Evolutionary conservation across 2,329 filamentous ascomycete species (phyloP).

Genomic region (Colletotrichum spinosum): DNA sequence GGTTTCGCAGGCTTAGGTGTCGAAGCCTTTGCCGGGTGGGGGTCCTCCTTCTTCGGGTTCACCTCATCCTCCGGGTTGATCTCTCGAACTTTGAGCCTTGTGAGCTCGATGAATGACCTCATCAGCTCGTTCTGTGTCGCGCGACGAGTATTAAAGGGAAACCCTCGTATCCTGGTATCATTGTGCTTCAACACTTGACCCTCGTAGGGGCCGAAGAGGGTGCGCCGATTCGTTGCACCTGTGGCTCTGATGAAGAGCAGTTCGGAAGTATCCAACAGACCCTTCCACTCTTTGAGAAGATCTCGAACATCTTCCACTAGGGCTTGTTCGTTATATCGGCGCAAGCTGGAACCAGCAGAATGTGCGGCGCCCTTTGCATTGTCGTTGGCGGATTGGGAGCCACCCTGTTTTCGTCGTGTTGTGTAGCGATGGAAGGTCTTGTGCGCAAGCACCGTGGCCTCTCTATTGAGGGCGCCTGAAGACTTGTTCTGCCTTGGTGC

Average conservation of each 20-base stretch:
- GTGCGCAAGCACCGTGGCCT: slow-evolving; percentile 90
- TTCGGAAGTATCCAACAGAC: slow-evolving; percentile 84
- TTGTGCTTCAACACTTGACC: slow-evolving; percentile 84
- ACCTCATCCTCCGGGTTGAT: slow-evolving; percentile 74
- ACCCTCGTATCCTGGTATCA: slow-evolving; percentile 84
- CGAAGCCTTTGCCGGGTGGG: slow-evolving; percentile 48
- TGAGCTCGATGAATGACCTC: slow-evolving; percentile 93
- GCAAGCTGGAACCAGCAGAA: slow-evolving; percentile 89
- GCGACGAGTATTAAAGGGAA: slow-evolving; percentile 92
- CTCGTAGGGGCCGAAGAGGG: slow-evolving; percentile 91
- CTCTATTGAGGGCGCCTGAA: slow-evolving; percentile 79
- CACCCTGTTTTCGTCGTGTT: slow-evolving; percentile 94
- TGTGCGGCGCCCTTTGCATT: slow-evolving; percentile 93
- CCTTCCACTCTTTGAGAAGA: slow-evolving; percentile 86
- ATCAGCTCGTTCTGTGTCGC: slow-evolving; percentile 96
- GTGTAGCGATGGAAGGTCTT: slow-evolving; percentile 99
- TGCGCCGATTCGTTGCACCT: slow-evolving; percentile 85
- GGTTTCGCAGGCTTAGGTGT: slow-evolving; percentile 62
- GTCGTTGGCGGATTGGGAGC: slow-evolving; percentile 93
- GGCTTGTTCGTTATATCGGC: slow-evolving; percentile 94
- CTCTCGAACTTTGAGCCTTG: slow-evolving; percentile 85
- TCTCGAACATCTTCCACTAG: slow-evolving; percentile 88
- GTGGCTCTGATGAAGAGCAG: slow-evolving; percentile 91
- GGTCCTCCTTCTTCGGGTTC: slow-evolving; percentile 54
- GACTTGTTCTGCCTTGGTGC: slow-evolving; percentile 82